Evolutionary conservation across 306 rosid species (phyloP).

Genomic region (Sicyos baderoa): DNA sequence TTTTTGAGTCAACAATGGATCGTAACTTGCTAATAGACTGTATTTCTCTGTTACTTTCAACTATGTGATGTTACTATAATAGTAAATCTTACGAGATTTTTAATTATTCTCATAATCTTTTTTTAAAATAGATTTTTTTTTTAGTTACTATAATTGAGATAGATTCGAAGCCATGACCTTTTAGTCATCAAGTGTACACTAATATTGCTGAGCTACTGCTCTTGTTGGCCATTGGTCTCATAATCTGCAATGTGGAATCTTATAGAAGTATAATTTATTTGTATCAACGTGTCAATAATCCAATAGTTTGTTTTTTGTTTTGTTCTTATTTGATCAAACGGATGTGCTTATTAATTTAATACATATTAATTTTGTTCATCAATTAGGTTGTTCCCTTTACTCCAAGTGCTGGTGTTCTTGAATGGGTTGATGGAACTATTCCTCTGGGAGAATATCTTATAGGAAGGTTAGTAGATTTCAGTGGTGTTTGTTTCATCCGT

Average conservation of each 20-base stretch:
- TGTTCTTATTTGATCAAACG: not conserved
- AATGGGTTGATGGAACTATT: constrained; percentile 91
- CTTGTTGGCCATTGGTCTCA: not conserved
- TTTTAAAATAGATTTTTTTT: too few relatives aligned
- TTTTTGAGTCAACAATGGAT: too few relatives aligned
- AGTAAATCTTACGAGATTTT: too few relatives aligned
- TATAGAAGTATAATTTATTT: not conserved
- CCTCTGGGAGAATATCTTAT: constrained; percentile 90
- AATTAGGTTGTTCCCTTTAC: constrained; percentile 88
- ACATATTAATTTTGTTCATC: constrained; percentile 12
- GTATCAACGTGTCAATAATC: not conserved
- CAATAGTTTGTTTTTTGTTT: not conserved
- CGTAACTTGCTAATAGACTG: not conserved
- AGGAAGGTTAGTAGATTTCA: constrained; percentile 57
- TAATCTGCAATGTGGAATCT: not conserved
- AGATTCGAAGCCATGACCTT: too few relatives aligned
- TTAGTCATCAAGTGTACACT: too few relatives aligned
- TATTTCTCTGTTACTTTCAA: not conserved
- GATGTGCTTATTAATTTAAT: constrained; percentile 2
- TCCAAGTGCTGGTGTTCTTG: constrained; percentile 98
- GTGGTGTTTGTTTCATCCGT: constrained; percentile 1
- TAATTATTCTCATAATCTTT: too few relatives aligned
- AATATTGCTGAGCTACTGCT: too few relatives aligned
- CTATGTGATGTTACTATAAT: too few relatives aligned
- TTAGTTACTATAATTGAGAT: too few relatives aligned